Conservation (phyloP, 805 yeast species). For the Scheffersomyces amazonensis region DNA sequence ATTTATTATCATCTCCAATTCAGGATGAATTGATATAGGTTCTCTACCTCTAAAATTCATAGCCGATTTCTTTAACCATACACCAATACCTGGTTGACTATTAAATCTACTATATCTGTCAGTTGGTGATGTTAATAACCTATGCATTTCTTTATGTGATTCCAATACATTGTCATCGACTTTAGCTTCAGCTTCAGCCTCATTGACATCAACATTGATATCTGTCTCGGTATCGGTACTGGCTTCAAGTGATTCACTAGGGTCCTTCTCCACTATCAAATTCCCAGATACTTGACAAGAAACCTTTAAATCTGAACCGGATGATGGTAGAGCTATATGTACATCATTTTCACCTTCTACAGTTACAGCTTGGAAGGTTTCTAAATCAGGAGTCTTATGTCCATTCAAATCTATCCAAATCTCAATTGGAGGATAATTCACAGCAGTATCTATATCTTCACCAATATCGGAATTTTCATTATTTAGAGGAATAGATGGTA, state of each 20-base stretch:
- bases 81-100: conserved; percentile 40
- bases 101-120: conserved; percentile 25
- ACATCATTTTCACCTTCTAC: conserved; percentile 45
- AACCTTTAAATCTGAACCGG: conserved; percentile 43
- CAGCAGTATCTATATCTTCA: conserved; percentile 9
- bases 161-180: not conserved
- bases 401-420: conserved; percentile 49
- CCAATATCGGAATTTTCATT: conserved; percentile 27
- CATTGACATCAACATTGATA: too few relatives aligned
- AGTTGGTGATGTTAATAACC: conserved; percentile 14
- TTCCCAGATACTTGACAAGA: conserved; percentile 36
- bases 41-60: conserved; percentile 43
- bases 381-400: conserved; percentile 31
- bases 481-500: conserved; percentile 22
- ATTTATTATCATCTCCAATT: conserved; percentile 33
- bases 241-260: conserved; percentile 2
- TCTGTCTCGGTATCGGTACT: too few relatives aligned
- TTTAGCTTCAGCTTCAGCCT: conserved; percentile 1
- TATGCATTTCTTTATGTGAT: not conserved
- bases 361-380: conserved; percentile 39
- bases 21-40: conserved; percentile 29
- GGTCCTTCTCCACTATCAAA: conserved; percentile 17
- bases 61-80: conserved; percentile 35
- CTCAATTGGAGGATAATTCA: conserved; percentile 52
- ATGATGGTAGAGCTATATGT: conserved; percentile 40